These are phyloP conservation scores for Pueraria montana DNA, from an alignment of 306 rosid species.

Conservation along the genomic window DNA sequence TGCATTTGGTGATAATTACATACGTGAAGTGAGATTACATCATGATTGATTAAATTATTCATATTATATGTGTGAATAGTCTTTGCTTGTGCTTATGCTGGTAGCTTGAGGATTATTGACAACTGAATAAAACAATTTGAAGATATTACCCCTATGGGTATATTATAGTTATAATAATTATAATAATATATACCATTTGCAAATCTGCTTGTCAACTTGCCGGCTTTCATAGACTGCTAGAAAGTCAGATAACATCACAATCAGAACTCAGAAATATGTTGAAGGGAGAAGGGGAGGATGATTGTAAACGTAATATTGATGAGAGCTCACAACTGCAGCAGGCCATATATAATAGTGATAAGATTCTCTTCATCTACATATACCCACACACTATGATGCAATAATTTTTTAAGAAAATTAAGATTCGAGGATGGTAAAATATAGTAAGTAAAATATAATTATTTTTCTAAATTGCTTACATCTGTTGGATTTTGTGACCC, in stretches of 20 bases:
- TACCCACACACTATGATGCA: background rate
- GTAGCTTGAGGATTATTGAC: conserved; percentile 53
- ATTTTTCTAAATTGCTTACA: too few relatives aligned
- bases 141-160: conserved; percentile 31
- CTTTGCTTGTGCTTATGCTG: conserved; percentile 41
- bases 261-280: conserved; percentile 28
- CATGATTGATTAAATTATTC: conserved; percentile 33
- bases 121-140: conserved; percentile 53
- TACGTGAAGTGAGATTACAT: conserved; percentile 49
- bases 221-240: conserved; percentile 49
- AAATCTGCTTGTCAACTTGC: conserved; percentile 38
- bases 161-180: background rate
- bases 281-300: background rate
- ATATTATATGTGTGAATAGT: background rate
- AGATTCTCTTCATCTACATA: background rate
- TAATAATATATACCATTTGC: conserved; percentile 22
- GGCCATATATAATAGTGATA: conserved; percentile 28
- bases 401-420: background rate
- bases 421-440: background rate
- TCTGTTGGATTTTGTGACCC: too few relatives aligned
- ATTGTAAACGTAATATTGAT: conserved; percentile 5
- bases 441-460: too few relatives aligned
- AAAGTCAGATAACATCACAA: conserved; percentile 51
- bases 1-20: conserved; percentile 30
- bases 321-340: conserved; percentile 32